Base-by-base conservation (phyloP, 352 stramenopile genomes). In the Pythium monospermum region DNA sequence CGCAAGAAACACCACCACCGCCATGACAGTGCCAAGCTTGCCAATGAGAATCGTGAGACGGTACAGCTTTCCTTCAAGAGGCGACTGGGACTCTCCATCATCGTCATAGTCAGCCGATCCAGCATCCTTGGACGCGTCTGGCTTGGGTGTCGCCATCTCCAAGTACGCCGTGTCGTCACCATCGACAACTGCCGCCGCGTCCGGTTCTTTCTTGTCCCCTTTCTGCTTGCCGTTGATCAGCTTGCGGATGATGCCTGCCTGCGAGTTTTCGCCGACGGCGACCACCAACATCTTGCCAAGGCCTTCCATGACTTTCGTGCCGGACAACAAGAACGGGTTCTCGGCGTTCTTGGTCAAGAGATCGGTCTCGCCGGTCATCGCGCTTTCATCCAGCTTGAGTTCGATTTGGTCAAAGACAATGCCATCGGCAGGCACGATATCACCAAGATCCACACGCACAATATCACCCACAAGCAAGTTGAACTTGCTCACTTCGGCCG, bases 261-360 rank as follows among this genome's bases (percentile, higher is more conserved):
- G 90, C 12, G 82, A 97, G 66, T 94, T 83, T 45, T 91, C 85
- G n/a, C 96, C 95, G 7, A 98, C 94, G 26, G 87, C 94, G 8
- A 96, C 72, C 7, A 97, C 91, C 28, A 99, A 66, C 79, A 98
- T 97, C 57, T 85, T 83, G 26, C 78, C 87, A 6, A 92, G 76
- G 6, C 96, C 96, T 41, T 95, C 85, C 67, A 95, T 96, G 22
- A 97, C 85, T 32, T 95, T 96, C 19, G 91, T 98, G 21, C 94
- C 95, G 1, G 87, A 97, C 18, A 98, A 75, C 13, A 98, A 61
- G 64, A 98, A 98, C 16, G 90, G 87, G 59, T 96, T 91, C n/a
- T 86, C 71, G 0, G 59, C 57, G 42, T 73, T 77, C 62, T 97
- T 97, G 18, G 58, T 49, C 37, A 98, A 62, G 22, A 97, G 63